These are phyloP conservation scores for Articulospora tetracladia DNA, from an alignment of 495 filamentous ascomycete species.

Conservation along the genomic window DNA sequence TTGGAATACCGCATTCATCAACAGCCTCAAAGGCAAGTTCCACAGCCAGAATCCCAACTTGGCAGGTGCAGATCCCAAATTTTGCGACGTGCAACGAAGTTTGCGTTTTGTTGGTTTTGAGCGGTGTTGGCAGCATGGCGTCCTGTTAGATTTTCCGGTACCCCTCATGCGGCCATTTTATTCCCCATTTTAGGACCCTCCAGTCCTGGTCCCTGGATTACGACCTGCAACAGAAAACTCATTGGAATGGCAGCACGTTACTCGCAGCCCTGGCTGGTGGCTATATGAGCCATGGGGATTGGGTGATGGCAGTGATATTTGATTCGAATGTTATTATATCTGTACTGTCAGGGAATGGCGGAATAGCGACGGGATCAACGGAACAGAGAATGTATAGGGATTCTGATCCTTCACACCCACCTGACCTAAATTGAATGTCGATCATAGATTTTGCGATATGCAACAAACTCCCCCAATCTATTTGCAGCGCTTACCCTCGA, in stretches of 20 bases:
- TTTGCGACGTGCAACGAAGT: background rate
- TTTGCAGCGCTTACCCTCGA: too few relatives aligned
- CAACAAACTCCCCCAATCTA: background rate
- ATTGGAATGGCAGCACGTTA: background rate
- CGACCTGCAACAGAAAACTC: background rate
- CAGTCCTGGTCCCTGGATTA: background rate
- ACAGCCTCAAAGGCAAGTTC: background rate
- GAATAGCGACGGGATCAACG: too few relatives aligned
- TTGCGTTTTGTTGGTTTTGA: background rate
- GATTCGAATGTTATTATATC: too few relatives aligned
- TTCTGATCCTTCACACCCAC: background rate
- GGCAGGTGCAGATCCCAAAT: background rate
- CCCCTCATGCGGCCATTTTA: background rate
- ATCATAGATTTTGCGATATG: conserved; percentile 2
- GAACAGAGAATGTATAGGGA: too few relatives aligned
- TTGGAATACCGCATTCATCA: background rate
- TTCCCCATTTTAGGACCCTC: background rate
- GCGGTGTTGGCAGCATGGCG: background rate
- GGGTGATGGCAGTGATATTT: too few relatives aligned
- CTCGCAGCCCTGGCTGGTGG: background rate
- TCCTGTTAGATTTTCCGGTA: background rate
- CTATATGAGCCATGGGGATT: background rate
- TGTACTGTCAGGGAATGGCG: too few relatives aligned
- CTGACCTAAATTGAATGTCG: background rate
- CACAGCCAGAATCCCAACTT: background rate